Percentiles rank a stretch among this genome's conserved stretches.
phyloP scores from a whole-genome alignment of 257 asterid genomes.

The Solanum rostratum region DNA sequence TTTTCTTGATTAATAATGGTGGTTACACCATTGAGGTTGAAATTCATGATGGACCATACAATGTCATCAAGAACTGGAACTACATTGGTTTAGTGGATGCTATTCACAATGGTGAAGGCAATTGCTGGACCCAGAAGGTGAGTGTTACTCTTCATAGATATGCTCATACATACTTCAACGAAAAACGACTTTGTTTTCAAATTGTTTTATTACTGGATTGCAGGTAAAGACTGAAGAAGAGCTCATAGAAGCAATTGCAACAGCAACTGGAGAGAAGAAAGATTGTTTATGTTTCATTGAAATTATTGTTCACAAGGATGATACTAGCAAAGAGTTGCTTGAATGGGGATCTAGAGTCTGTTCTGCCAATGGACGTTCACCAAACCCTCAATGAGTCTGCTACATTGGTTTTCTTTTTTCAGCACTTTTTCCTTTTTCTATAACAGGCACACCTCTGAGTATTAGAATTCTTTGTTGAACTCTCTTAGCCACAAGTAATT shows the following conservation, averaged over 20 bases:
- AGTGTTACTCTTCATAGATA: not conserved
- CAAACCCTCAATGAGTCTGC: constrained; percentile 40
- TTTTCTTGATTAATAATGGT: constrained; percentile 65
- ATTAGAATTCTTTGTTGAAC: not conserved
- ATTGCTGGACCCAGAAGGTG: constrained; percentile 64
- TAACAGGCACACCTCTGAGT: not conserved
- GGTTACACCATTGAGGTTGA: constrained; percentile 73
- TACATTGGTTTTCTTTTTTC: not conserved
- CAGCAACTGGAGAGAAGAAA: constrained; percentile 37
- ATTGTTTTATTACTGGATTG: not conserved
- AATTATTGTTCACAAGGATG: constrained; percentile 56
- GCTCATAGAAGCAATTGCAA: constrained; percentile 33
- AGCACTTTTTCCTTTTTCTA: not conserved
- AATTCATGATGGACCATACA: constrained; percentile 66
- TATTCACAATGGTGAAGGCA: constrained; percentile 50
- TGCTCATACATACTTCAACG: not conserved
- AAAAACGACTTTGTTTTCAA: not conserved
- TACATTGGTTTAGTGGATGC: constrained; percentile 59
- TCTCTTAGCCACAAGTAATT: not conserved
- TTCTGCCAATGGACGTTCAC: constrained; percentile 61
- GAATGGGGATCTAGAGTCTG: constrained; percentile 77
- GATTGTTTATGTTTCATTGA: constrained; percentile 63
- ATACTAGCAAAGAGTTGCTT: constrained; percentile 61
- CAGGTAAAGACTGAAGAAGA: constrained; percentile 54
- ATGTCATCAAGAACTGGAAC: constrained; percentile 70